Conservation (phyloP, 2,329 filamentous ascomycete genomes). For the Cucurbitaria berberidis region DNA sequence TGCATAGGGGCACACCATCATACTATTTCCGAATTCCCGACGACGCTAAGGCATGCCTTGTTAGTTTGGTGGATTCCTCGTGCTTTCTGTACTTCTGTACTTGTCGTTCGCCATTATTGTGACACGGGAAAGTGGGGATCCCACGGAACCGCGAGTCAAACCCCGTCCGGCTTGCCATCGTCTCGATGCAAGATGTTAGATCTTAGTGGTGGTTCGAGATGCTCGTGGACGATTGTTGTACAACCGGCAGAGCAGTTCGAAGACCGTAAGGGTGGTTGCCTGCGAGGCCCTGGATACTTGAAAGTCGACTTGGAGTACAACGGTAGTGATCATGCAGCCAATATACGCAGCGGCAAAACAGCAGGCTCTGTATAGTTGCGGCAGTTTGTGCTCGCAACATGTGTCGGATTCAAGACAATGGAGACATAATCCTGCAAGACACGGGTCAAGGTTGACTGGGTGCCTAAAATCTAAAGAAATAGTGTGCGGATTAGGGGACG, state of each 20-base stretch:
- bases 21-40: too few relatives aligned
- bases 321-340: background rate
- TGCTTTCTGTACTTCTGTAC: background rate
- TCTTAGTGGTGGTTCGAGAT: too few relatives aligned
- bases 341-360: background rate
- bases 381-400: background rate
- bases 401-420: background rate
- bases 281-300: background rate
- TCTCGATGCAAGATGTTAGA: background rate
- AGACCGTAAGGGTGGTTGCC: background rate
- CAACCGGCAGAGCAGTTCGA: background rate
- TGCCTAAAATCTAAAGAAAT: background rate
- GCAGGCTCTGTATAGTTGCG: background rate
- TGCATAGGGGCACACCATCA: too few relatives aligned
- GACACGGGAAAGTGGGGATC: conserved; percentile 6
- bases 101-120: conserved; percentile 1
- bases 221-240: background rate
- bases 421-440: background rate
- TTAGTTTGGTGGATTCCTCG: background rate
- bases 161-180: conserved; percentile 14
- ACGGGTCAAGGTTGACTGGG: background rate
- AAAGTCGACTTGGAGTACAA: background rate
- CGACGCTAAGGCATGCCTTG: too few relatives aligned
- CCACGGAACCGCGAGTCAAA: too few relatives aligned
- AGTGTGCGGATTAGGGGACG: background rate